Evolutionary conservation across 805 yeast genomes (phyloP), one percentile per base, ranked within the genome.

Genomic region (Saccharomyces kudriavzevii): DNA sequence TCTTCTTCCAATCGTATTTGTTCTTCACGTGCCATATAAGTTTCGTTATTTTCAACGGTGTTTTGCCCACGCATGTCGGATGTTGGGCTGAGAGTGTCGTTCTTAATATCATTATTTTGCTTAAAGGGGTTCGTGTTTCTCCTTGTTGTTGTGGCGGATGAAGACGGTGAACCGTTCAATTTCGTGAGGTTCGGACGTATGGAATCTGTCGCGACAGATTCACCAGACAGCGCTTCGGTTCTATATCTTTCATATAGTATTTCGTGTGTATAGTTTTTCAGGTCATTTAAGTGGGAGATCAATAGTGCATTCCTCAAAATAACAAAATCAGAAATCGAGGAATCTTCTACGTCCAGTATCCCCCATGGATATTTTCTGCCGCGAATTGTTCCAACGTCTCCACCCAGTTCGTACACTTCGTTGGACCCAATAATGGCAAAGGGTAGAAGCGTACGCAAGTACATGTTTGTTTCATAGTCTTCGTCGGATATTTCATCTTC

Each of bases 1-100:
- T 88, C 96, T 72, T 90, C 97, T 71, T 90, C 97, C 51, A 85
- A 74, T 63, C 87, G 83, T 63, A 89, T 87, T 72, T 89, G 95
- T 71, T 89, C 96, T 70, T 90, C 97, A 70, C 92, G 87, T 43
- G 82, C 81, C 50, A 78, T 60, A 56, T 78, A 79, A 5, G 80
- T 76, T 53, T 71, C 77, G 48, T 70, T 68, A 54, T 66, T 66
- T 40, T 62, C 55, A 48, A 49, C 54, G 48, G 52, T 48, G 35
- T 57, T 58, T n/a, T 55, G 54, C n/a, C 55, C 61, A 28, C 24
- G 28, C 26, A 49, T 52, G 46, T 58, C 59, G 52, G 63, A 45
- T 43, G 55, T 22, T 17, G 43, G 13, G 52, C 45, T 10, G 43
- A 47, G 50, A 30, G n/a, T 24, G 11, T 25, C 27, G 22, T 43